These are phyloP conservation scores for Podila clonocystis DNA, from an alignment of 192 early-diverging fungal species.

Conservation along the genomic window DNA sequence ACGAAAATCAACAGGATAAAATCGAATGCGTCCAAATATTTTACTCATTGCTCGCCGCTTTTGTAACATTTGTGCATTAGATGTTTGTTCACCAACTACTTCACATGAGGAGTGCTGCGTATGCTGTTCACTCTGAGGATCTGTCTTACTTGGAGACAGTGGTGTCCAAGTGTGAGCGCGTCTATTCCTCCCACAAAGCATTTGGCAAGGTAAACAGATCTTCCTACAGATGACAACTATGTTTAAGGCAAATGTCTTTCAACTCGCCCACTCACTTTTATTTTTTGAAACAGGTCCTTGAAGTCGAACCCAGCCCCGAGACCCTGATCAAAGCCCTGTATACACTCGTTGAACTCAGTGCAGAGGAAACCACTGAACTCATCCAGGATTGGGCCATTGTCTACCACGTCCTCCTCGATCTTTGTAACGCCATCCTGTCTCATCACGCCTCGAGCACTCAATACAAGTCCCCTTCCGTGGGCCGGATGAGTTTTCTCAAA, in stretches of 20 bases:
- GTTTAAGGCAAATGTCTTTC: no score
- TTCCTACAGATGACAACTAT: not conserved
- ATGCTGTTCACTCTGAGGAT: conserved; percentile 9
- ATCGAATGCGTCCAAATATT: not conserved
- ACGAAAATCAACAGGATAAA: not conserved
- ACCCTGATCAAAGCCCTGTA: conserved; percentile 11
- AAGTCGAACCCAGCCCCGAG: conserved; percentile 5
- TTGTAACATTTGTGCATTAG: not conserved
- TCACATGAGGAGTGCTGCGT: conserved; percentile 14
- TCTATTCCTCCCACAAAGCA: conserved; percentile 9
- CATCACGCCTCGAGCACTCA: not conserved
- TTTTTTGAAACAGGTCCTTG: not conserved
- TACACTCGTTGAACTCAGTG: not conserved
- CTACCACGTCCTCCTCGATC: conserved; percentile 21
- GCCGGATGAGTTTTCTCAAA: not conserved
- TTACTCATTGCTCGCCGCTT: not conserved
- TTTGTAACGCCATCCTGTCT: conserved; percentile 7
- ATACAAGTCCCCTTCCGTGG: not conserved
- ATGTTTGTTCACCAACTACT: conserved; percentile 15
- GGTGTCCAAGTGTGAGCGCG: conserved; percentile 27
- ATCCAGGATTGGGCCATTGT: conserved; percentile 26
- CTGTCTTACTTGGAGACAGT: not conserved
- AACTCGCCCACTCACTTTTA: no score
- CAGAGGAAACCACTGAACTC: conserved; percentile 18
- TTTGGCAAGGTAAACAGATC: conserved; percentile 12